These are phyloP conservation scores for Trebouxia sp. DNA, from an alignment of 139 green algal genomes.

Conservation along the genomic window DNA sequence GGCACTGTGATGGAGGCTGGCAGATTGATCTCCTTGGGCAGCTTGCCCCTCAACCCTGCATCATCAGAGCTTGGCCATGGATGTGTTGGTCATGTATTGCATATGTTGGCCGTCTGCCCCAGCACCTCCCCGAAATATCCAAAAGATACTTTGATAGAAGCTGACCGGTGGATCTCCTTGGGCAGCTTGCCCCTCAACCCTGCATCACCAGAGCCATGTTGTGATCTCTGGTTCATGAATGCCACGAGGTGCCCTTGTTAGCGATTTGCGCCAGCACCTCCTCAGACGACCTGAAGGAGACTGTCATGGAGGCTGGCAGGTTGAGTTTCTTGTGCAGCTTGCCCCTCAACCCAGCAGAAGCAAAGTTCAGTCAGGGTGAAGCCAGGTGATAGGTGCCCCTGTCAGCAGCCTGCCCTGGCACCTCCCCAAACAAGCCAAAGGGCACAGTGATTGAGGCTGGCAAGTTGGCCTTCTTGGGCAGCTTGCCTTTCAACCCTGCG, in stretches of 20 bases:
- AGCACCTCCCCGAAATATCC: neutral
- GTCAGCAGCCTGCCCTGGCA: constrained; percentile 68
- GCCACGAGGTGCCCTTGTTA: no score
- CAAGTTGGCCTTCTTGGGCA: constrained; percentile 85
- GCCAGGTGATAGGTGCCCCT: constrained; percentile 53
- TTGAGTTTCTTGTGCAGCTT: no score
- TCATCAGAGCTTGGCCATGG: neutral
- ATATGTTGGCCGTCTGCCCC: no score
- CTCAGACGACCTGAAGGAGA: neutral
- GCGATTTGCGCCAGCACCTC: neutral
- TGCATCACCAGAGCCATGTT: neutral
- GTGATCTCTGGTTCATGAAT: no score
- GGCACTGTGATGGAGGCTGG: constrained; percentile 90
- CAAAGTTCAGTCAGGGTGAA: no score
- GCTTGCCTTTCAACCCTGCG: constrained; percentile 70
- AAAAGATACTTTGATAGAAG: neutral
- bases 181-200: no score
- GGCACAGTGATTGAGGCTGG: constrained; percentile 89
- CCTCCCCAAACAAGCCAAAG: constrained; percentile 91
- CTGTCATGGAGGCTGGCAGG: neutral
- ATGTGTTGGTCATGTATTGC: constrained; percentile 4
- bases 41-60: constrained; percentile 72
- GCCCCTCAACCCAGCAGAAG: no score
- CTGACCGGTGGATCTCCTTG: neutral
- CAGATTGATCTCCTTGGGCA: constrained; percentile 87